These are phyloP conservation scores for Hydrangea macrophylla DNA, from an alignment of 148 eudicot species.

Conservation along the genomic window DNA sequence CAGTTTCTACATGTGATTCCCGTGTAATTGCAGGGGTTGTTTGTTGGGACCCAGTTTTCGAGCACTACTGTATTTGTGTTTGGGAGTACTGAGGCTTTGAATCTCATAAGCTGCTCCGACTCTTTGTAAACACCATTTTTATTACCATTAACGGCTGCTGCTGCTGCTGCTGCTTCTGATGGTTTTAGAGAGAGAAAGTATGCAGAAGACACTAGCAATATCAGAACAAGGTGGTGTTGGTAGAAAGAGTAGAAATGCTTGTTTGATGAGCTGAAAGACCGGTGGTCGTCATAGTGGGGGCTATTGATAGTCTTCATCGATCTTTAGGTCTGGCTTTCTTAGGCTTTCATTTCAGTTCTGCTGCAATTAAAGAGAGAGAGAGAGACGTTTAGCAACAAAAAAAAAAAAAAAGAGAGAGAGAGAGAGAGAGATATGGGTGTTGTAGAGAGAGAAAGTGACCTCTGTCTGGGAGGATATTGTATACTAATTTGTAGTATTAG, in stretches of 20 bases:
- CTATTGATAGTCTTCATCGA: slow-evolving; percentile 18
- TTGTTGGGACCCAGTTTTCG: slow-evolving; percentile 38
- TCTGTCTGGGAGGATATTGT: neutral
- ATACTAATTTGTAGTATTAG: no score
- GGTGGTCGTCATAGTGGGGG: neutral
- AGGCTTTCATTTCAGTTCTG: slow-evolving; percentile 20
- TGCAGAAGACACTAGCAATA: slow-evolving; percentile 2
- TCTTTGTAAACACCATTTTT: slow-evolving; percentile 25
- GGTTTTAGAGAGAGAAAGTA: slow-evolving; percentile 7
- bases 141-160: slow-evolving; percentile 13
- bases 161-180: slow-evolving; percentile 15
- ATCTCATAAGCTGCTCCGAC: slow-evolving; percentile 48
- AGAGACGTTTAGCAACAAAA: slow-evolving; percentile 25
- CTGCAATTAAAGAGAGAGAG: slow-evolving; percentile 20
- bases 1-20: slow-evolving; percentile 59
- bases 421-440: neutral
- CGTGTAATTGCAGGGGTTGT: slow-evolving; percentile 57
- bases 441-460: neutral
- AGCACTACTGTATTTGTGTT: slow-evolving; percentile 49
- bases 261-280: neutral
- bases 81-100: slow-evolving; percentile 59
- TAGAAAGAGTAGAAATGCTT: neutral
- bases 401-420: slow-evolving; percentile 2
- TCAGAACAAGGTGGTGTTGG: slow-evolving; percentile 2
- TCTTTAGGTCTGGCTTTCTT: neutral